These are phyloP conservation scores for Escallonia herrerae DNA, from an alignment of 129 eudicot species.

Conservation along the genomic window DNA sequence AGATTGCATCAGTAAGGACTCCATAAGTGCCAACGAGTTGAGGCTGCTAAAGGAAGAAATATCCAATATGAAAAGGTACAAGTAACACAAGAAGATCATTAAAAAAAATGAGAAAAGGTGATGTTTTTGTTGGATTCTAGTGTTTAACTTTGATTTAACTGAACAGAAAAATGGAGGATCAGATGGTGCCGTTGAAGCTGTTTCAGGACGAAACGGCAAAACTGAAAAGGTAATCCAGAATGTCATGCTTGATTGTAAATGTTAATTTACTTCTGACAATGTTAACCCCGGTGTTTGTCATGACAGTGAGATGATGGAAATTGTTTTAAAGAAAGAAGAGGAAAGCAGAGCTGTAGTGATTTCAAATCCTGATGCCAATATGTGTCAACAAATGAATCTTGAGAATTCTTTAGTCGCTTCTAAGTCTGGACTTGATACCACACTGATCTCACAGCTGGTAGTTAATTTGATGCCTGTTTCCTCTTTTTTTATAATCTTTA, in stretches of 20 bases:
- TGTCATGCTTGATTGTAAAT: too few species aligned
- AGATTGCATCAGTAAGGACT: conserved; percentile 71
- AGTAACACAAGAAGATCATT: not conserved
- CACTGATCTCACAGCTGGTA: conserved; percentile 30
- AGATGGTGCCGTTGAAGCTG: conserved; percentile 38
- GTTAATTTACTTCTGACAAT: too few species aligned
- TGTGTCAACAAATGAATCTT: conserved; percentile 23
- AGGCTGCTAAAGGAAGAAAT: conserved; percentile 46
- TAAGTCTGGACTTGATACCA: conserved; percentile 22
- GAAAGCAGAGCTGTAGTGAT: conserved; percentile 24
- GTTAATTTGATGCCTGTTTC: not conserved
- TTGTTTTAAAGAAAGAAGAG: conserved; percentile 24
- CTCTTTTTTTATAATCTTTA: too few species aligned
- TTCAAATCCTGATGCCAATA: conserved; percentile 18
- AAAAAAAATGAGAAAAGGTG: not conserved
- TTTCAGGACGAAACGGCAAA: conserved; percentile 49
- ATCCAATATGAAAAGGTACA: conserved; percentile 43
- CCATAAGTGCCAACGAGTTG: conserved; percentile 63
- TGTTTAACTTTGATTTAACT: not conserved
- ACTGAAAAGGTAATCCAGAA: conserved; percentile 49
- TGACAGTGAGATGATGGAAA: conserved; percentile 48
- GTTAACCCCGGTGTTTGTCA: conserved; percentile 2
- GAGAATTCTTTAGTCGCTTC: conserved; percentile 26
- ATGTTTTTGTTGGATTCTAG: not conserved
- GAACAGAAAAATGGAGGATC: conserved; percentile 30